These are phyloP conservation scores for Ceratobasidium sp. DNA, from an alignment of 1,284 basidiomycete genomes.

Conservation along the genomic window DNA sequence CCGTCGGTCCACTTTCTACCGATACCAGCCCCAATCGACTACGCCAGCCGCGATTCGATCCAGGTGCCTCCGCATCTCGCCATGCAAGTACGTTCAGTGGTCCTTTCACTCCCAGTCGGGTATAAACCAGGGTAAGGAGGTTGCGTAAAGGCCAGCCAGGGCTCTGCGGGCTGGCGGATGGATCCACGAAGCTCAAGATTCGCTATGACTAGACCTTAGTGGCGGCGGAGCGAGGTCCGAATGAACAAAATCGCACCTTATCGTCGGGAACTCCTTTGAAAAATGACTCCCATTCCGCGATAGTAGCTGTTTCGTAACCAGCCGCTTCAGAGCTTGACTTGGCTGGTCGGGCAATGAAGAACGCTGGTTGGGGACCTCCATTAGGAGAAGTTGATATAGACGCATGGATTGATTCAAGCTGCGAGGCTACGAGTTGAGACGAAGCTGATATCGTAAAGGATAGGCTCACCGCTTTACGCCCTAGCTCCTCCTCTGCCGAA, in stretches of 20 bases:
- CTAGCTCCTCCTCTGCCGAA: slow-evolving; percentile 57
- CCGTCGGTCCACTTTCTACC: slow-evolving; percentile 48
- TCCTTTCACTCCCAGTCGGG: slow-evolving; percentile 50
- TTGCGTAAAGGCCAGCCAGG: slow-evolving; percentile 97
- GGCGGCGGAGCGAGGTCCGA: background rate
- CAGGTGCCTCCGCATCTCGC: slow-evolving; percentile 67
- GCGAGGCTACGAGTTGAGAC: background rate
- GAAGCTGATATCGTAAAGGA: background rate
- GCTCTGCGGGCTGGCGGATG: slow-evolving; percentile 78
- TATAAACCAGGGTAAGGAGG: slow-evolving; percentile 66
- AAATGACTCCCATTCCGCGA: slow-evolving; percentile 68
- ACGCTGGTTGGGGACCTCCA: slow-evolving; percentile 53
- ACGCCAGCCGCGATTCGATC: slow-evolving; percentile 61
- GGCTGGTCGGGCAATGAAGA: slow-evolving; percentile 67
- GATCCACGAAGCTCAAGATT: slow-evolving; percentile 84
- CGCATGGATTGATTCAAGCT: slow-evolving; percentile 29
- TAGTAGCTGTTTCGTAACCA: slow-evolving; percentile 58
- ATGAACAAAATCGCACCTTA: slow-evolving; percentile 53
- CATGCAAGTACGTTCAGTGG: slow-evolving; percentile 78
- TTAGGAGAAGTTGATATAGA: slow-evolving; percentile 14
- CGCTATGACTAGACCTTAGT: slow-evolving; percentile 56
- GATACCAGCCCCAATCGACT: slow-evolving; percentile 69
- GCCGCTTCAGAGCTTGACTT: slow-evolving; percentile 15
- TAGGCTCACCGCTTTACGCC: slow-evolving; percentile 55
- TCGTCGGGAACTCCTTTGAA: slow-evolving; percentile 59